phyloP scores from a whole-genome alignment of 2,329 filamentous ascomycete species.

The Nemania sp. region DNA sequence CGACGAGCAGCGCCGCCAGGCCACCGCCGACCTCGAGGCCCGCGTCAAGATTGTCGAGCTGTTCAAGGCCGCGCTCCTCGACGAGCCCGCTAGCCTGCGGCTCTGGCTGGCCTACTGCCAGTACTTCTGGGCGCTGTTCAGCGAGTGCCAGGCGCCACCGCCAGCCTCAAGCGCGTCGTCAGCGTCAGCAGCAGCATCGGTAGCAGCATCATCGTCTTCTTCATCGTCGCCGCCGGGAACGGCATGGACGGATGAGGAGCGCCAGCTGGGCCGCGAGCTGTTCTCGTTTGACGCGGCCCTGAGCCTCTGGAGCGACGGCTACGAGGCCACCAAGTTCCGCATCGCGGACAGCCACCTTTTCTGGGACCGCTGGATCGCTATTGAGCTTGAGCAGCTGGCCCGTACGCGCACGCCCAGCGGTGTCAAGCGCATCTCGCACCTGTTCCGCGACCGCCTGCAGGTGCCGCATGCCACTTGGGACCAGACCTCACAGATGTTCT shows the following conservation, averaged over 20 bases:
- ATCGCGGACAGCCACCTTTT: conserved; percentile 76
- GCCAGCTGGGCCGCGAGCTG: conserved; percentile 67
- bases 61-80: conserved; percentile 68
- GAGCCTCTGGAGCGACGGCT: conserved; percentile 71
- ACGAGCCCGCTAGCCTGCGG: conserved; percentile 73
- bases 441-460: conserved; percentile 71
- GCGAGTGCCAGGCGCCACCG: conserved; percentile 60
- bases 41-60: conserved; percentile 72
- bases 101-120: conserved; percentile 80
- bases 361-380: conserved; percentile 77
- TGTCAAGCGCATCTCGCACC: conserved; percentile 66
- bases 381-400: conserved; percentile 69
- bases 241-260: conserved; percentile 68
- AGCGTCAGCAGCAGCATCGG: too few species aligned
- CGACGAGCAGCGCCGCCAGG: conserved; percentile 67
- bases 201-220: conserved; percentile 1
- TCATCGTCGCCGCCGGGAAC: background rate
- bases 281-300: conserved; percentile 71
- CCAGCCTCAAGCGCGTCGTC: background rate
- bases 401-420: conserved; percentile 57
- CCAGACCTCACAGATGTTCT: conserved; percentile 74
- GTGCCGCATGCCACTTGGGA: conserved; percentile 77
- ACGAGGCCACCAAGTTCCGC: conserved; percentile 72
- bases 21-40: conserved; percentile 65
- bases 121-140: conserved; percentile 73